Evolutionary conservation across 805 yeast species (phyloP), one percentile per base, ranked within the genome.

Genomic region (Saturnispora hagleri): DNA sequence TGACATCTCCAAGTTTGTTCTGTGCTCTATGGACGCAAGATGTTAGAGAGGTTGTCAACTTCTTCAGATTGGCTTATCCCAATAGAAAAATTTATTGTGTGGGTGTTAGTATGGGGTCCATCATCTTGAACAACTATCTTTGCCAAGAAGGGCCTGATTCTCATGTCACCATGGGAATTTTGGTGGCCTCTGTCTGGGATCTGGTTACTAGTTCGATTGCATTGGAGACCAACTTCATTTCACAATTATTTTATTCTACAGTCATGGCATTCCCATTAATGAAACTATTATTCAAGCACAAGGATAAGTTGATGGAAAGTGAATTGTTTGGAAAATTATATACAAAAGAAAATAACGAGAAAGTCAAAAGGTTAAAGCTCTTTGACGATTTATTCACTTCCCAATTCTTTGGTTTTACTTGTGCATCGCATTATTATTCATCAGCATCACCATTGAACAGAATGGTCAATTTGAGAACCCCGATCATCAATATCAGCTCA

Each of bases 41-140:
- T 67, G 64, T 87, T 34, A 71, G 82, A 49, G 75, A 71, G 50
- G 74, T 80, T 8, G 70, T 87, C 49, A 66, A 73, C 47, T 75
- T 75, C 33, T 65, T 87, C 57, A 69, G 74, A 42, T 53, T 55
- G 43, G 62, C 69, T 46, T 83, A 73, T 62, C 91, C 95, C 1
- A 68, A 73, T 48, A 78, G 87, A n/a, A 70, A 77, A 22, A 77
- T 85, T 52, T 82, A 76, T 60, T 75, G 82, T 33, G 80, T 79
- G n/a, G 96, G 95, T 3, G 83, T 82, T 60, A 83, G 90, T n/a
- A 74, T 87, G 50, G 96, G 96, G 2, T 90, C 85, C 0, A 74
- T 82, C 3, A 74, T 87, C 33, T 69, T 86, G 54, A 75, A 85
- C 28, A 88, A 87, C 62, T 87, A 81, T 64, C 62, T 87, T 20